phyloP scores from a whole-genome alignment of 345 rosid genomes.

The Gossypium bickii region DNA sequence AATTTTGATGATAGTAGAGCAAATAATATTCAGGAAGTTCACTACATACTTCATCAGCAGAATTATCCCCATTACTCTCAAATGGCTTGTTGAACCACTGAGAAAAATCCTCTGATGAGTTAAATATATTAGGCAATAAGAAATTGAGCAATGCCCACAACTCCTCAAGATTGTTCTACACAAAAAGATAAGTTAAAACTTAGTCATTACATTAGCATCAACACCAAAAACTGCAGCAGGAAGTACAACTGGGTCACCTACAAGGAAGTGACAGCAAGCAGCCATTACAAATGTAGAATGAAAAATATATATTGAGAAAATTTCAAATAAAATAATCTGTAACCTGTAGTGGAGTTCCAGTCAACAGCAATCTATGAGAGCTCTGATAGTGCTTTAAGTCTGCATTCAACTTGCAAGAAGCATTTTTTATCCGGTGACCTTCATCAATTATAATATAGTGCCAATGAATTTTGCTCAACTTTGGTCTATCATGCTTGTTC shows the following conservation, averaged over 20 bases:
- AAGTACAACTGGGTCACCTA: not conserved
- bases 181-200: conserved; percentile 15
- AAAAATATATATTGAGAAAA: not conserved
- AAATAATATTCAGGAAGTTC: conserved; percentile 12
- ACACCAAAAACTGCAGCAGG: conserved; percentile 10
- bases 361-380: conserved; percentile 74
- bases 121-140: conserved; percentile 85
- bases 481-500: conserved; percentile 97
- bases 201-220: conserved; percentile 13
- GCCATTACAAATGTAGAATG: not conserved
- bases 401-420: conserved; percentile 95
- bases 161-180: conserved; percentile 92
- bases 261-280: not conserved
- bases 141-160: conserved; percentile 93
- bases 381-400: conserved; percentile 88
- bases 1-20: conserved; percentile 4
- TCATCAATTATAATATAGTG: conserved; percentile 91
- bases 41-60: conserved; percentile 70
- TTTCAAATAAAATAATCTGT: conserved; percentile 2
- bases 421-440: conserved; percentile 96
- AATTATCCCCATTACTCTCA: conserved; percentile 79
- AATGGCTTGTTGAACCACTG: conserved; percentile 98
- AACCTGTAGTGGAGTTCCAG: conserved; percentile 94
- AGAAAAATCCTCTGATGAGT: conserved; percentile 91
- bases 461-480: conserved; percentile 83